Evolutionary conservation across 768 basidiomycete species (phyloP).

Genomic region (Hortiboletus flavorubellus): DNA sequence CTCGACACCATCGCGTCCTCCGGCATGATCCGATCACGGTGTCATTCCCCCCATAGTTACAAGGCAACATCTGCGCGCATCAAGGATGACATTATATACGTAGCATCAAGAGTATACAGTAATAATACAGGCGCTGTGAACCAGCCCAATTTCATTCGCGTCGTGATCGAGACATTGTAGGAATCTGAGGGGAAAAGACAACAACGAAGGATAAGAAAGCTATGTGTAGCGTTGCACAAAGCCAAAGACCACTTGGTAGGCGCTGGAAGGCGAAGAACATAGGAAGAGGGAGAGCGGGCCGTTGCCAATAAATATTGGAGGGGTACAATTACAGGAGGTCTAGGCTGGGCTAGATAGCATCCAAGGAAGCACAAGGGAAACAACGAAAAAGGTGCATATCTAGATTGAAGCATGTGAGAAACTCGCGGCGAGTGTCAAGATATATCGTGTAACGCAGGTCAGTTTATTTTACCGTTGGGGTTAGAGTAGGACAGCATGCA

Average conservation of each 20-base stretch:
- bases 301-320: conserved; percentile 20
- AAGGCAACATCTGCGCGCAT: neutral
- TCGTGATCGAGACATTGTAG: neutral
- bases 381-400: conserved; percentile 27
- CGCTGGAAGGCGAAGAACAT: neutral
- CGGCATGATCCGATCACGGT: neutral
- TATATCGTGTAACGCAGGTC: conserved; percentile 18
- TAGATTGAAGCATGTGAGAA: conserved; percentile 24
- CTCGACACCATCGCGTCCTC: neutral
- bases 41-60: neutral
- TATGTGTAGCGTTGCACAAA: neutral
- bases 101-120: conserved; percentile 19
- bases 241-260: neutral
- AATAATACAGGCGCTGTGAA: conserved; percentile 24
- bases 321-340: conserved; percentile 29
- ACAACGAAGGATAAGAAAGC: neutral
- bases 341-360: conserved; percentile 33
- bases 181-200: neutral
- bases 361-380: conserved; percentile 6
- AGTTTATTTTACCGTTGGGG: conserved; percentile 14
- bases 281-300: neutral
- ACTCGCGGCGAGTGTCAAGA: conserved; percentile 16
- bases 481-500: neutral
- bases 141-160: conserved; percentile 7
- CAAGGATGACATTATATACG: conserved; percentile 14